A percentile compares a stretch with the other conserved stretches of the same genome.
Evolutionary conservation across 176 grass and related monocot genomes (phyloP).

Genomic region (Elaeis guineensis): DNA sequence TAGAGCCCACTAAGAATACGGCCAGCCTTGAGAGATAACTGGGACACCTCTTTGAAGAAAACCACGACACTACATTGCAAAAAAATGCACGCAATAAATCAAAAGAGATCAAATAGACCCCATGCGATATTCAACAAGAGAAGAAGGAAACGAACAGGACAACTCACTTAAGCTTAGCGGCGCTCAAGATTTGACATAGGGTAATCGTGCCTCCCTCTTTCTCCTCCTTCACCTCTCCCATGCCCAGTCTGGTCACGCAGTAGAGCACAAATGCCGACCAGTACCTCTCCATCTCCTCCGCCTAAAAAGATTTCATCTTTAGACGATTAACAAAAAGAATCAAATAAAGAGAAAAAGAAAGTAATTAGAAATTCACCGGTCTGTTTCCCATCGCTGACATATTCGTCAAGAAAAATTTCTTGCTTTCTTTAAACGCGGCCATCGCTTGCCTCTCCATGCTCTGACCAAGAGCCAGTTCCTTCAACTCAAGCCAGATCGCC

Average conservation of each 20-base stretch:
- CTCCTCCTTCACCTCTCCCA: constrained; percentile 24
- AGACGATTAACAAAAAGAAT: constrained; percentile 3
- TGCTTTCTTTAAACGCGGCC: constrained; percentile 41
- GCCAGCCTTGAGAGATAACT: constrained; percentile 46
- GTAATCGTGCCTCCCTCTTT: constrained; percentile 26
- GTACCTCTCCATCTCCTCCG: constrained; percentile 46
- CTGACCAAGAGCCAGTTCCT: constrained; percentile 39
- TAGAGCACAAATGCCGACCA: constrained; percentile 70
- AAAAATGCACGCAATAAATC: not conserved
- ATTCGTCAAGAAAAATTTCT: constrained; percentile 26
- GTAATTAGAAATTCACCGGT: constrained; percentile 30
- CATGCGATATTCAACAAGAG: not conserved
- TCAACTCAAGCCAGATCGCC: constrained; percentile 10
- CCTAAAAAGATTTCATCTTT: constrained; percentile 34
- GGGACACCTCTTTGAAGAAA: constrained; percentile 68
- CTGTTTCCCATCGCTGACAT: constrained; percentile 41
- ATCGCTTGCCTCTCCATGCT: constrained; percentile 34
- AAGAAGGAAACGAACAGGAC: constrained; percentile 1
- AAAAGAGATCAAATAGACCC: too few relatives aligned
- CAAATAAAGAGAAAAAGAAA: not conserved
- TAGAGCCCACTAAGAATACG: constrained; percentile 35
- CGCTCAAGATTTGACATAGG: constrained; percentile 55
- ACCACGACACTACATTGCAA: constrained; percentile 39
- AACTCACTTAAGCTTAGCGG: constrained; percentile 56
- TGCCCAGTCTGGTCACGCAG: constrained; percentile 46